Conservation (phyloP, 2,329 filamentous ascomycete species). For the Ascosphaera apis region DNA sequence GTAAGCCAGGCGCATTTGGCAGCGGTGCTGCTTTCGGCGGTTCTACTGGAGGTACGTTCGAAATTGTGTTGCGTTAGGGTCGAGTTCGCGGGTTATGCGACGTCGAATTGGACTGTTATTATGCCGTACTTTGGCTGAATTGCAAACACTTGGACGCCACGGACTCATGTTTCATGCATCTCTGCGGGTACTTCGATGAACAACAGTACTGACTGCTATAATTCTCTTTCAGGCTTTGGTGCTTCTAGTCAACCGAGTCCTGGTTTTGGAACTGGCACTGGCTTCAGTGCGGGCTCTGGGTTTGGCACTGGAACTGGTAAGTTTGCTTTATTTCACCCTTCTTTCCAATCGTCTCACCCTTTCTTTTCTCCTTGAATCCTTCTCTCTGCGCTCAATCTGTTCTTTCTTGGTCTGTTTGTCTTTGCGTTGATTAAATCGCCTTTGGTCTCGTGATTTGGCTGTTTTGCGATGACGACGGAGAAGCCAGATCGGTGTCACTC, state of each 20-base stretch:
- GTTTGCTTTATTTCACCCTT: not conserved
- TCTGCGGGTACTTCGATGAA: not conserved
- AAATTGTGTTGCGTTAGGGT: not conserved
- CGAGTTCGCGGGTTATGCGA: not conserved
- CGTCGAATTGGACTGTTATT: not conserved
- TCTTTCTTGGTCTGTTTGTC: constrained; percentile 4
- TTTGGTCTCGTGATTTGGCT: not conserved
- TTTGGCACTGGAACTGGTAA: constrained; percentile 1
- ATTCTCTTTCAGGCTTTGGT: not conserved
- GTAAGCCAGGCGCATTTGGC: not conserved
- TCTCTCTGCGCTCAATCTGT: not conserved
- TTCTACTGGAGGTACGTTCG: not conserved
- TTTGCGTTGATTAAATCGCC: not conserved
- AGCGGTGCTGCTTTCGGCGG: not conserved
- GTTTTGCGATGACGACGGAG: not conserved
- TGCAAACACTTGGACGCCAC: too few species aligned
- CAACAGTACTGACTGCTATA: not conserved
- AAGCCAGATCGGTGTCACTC: not conserved
- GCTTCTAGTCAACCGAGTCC: not conserved
- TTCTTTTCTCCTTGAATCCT: not conserved
- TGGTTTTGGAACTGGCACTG: not conserved
- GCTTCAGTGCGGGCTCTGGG: not conserved
- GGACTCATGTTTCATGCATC: too few species aligned
- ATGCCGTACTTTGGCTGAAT: too few species aligned
- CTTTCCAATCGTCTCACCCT: not conserved